A percentile compares a stretch with the other conserved stretches of the same genome.
Evolutionary conservation across 202 grass and related monocot species (phyloP).

Genomic region (Zoysia matrella): DNA sequence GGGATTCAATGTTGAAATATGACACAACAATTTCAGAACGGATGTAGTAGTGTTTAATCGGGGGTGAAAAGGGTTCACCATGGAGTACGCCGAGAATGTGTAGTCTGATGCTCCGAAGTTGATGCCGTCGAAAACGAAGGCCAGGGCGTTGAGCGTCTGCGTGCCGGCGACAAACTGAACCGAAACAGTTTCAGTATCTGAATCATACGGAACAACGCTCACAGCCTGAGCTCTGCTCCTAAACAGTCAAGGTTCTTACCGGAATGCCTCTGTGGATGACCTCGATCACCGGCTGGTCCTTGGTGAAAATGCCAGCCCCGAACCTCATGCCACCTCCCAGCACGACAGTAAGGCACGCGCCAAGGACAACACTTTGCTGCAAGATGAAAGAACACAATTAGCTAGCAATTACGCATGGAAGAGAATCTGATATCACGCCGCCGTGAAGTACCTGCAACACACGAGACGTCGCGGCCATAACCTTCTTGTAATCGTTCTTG

Average conservation of each 20-base stretch:
- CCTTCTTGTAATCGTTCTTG: constrained; percentile 74
- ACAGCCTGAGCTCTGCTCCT: neutral
- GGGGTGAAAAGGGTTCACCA: constrained; percentile 48
- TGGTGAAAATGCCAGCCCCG: constrained; percentile 89
- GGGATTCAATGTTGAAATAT: constrained; percentile 27
- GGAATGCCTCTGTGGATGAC: constrained; percentile 81
- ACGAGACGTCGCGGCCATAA: constrained; percentile 68
- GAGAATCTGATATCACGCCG: neutral
- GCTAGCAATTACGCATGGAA: neutral
- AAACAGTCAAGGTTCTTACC: constrained; percentile 39
- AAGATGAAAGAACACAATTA: constrained; percentile 22
- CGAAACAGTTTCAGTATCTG: constrained; percentile 22
- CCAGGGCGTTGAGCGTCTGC: constrained; percentile 82
- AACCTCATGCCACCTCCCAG: constrained; percentile 77
- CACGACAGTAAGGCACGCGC: constrained; percentile 67
- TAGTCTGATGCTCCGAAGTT: constrained; percentile 96
- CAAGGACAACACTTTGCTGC: constrained; percentile 94
- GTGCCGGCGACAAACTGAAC: constrained; percentile 87
- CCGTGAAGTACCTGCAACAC: constrained; percentile 76
- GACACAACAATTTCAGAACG: too few species aligned
- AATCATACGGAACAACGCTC: neutral
- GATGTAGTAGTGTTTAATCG: neutral
- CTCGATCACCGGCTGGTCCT: constrained; percentile 62
- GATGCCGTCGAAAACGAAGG: constrained; percentile 93
- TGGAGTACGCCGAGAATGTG: constrained; percentile 86